phyloP scores from a whole-genome alignment of 208 protist species.

The Zelonia costaricensis region DNA sequence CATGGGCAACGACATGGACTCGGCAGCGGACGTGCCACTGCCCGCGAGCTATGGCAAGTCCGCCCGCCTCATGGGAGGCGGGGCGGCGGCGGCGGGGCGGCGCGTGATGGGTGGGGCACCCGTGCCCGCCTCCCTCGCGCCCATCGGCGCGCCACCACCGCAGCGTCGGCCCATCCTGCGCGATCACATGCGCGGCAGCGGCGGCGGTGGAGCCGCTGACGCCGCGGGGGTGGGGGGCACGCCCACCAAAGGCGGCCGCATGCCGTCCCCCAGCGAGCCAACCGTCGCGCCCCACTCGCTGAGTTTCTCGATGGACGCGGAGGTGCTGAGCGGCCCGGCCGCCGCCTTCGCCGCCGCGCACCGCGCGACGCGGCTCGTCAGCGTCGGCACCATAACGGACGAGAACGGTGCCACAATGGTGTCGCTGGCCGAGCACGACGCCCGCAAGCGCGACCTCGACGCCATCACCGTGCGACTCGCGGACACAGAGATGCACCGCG shows the following conservation, averaged over 20 bases:
- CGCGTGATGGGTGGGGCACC: not conserved
- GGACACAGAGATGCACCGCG: conserved; percentile 42
- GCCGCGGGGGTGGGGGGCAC: too few species aligned
- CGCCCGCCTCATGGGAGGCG: conserved; percentile 24
- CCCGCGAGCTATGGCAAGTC: conserved; percentile 56
- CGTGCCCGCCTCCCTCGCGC: not conserved
- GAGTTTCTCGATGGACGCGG: too few species aligned
- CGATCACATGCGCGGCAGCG: too few species aligned
- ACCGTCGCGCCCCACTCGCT: too few species aligned
- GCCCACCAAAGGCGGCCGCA: too few species aligned
- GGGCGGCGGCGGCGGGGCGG: not conserved
- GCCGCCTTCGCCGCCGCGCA: conserved; percentile 7
- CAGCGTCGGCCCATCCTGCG: not conserved
- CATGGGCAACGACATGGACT: not conserved
- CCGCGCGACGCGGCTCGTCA: conserved; percentile 44
- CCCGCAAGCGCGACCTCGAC: conserved; percentile 30
- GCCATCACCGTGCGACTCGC: conserved; percentile 58
- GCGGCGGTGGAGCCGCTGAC: too few species aligned
- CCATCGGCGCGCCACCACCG: not conserved
- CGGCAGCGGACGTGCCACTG: conserved; percentile 24
- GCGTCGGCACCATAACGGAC: conserved; percentile 77
- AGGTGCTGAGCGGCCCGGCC: too few species aligned
- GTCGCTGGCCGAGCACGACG: conserved; percentile 45
- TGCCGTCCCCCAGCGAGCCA: too few species aligned
- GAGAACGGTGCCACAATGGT: conserved; percentile 60